Evolutionary conservation across 176 grass and related monocot genomes (phyloP).

Genomic region (Zoysia japonica): DNA sequence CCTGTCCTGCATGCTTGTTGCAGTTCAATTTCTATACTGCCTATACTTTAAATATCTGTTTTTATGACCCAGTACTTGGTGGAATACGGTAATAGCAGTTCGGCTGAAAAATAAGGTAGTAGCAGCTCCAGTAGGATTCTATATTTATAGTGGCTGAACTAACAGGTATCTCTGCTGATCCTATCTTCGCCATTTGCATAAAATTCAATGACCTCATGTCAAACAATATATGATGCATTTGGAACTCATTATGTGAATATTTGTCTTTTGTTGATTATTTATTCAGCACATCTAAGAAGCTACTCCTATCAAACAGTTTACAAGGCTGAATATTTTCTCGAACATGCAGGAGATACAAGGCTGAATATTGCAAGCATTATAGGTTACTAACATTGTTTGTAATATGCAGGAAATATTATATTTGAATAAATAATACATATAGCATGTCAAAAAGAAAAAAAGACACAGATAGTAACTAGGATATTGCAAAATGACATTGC

Average conservation of each 20-base stretch:
- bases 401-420: neutral
- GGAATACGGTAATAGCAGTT: neutral
- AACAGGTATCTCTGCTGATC: neutral
- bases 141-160: conserved; percentile 9
- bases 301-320: conserved; percentile 6
- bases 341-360: neutral
- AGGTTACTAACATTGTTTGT: conserved; percentile 16
- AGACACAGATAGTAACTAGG: neutral
- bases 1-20: neutral
- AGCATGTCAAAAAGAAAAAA: neutral
- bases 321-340: neutral
- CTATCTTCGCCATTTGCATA: conserved; percentile 6
- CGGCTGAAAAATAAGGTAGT: neutral
- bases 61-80: neutral
- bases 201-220: conserved; percentile 10
- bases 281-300: neutral
- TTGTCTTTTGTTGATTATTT: conserved; percentile 18
- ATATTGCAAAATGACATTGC: neutral
- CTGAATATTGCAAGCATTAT: neutral
- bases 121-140: conserved; percentile 2
- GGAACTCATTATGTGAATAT: neutral
- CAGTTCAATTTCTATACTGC: conserved; percentile 22
- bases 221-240: neutral
- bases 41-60: neutral
- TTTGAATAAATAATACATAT: neutral